A percentile compares a stretch with the other conserved stretches of the same genome.
These are phyloP conservation scores for Penicillium herquei DNA, from an alignment of 495 filamentous ascomycete species.

Conservation along the genomic window DNA sequence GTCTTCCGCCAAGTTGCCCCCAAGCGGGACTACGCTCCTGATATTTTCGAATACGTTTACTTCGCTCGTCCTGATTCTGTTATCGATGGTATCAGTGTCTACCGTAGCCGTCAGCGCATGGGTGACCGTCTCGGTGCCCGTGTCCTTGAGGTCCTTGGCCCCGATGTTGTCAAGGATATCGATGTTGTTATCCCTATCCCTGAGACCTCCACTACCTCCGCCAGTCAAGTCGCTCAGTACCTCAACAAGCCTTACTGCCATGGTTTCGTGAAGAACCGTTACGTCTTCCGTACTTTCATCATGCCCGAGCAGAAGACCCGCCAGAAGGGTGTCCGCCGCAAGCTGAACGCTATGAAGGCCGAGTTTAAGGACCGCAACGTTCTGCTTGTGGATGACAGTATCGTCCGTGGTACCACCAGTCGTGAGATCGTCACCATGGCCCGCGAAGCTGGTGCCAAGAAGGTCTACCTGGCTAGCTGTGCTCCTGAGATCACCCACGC, in stretches of 20 bases:
- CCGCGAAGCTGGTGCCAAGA: constrained; percentile 82
- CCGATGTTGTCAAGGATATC: constrained; percentile 76
- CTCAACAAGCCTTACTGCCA: constrained; percentile 80
- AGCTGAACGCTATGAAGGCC: constrained; percentile 77
- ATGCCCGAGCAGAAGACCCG: constrained; percentile 85
- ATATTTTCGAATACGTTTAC: constrained; percentile 88
- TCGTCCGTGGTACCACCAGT: constrained; percentile 89
- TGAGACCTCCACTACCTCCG: constrained; percentile 83
- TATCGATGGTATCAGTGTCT: constrained; percentile 91
- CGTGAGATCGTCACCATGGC: constrained; percentile 94
- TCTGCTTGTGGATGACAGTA: constrained; percentile 86
- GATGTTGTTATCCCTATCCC: constrained; percentile 91
- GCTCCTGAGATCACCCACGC: constrained; percentile 81
- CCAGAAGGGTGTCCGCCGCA: constrained; percentile 59
- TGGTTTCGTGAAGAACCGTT: constrained; percentile 92
- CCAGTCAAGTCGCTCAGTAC: constrained; percentile 71
- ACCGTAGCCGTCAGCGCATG: constrained; percentile 89
- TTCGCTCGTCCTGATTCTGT: constrained; percentile 81
- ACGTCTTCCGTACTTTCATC: constrained; percentile 95
- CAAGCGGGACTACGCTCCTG: constrained; percentile 75
- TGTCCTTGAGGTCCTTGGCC: constrained; percentile 68
- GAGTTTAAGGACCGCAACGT: constrained; percentile 87
- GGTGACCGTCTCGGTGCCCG: constrained; percentile 81
- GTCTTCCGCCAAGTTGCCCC: constrained; percentile 71
- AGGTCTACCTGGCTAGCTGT: constrained; percentile 88